phyloP scores from a whole-genome alignment of 1,284 basidiomycete genomes.

The Phylloporus gajari region DNA sequence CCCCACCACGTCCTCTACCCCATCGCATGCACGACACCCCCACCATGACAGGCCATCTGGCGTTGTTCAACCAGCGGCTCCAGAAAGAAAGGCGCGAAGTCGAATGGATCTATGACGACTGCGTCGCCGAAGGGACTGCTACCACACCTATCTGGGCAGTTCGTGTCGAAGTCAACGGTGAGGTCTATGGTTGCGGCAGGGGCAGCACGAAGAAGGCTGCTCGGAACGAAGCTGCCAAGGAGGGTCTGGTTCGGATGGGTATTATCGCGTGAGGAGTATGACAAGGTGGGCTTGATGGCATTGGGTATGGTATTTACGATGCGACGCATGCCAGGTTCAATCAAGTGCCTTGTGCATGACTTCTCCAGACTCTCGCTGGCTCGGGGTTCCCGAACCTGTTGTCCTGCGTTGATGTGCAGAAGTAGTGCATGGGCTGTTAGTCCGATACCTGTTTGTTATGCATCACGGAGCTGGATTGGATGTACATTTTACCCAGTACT shows the following conservation, averaged over 20 bases:
- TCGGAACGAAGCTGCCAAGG: conserved; percentile 74
- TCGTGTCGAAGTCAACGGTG: conserved; percentile 67
- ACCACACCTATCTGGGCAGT: conserved; percentile 81
- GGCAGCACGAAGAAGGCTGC: conserved; percentile 81
- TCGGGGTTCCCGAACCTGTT: conserved; percentile 36
- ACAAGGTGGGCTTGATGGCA: conserved; percentile 13
- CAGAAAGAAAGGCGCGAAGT: conserved; percentile 65
- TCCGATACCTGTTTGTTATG: no score
- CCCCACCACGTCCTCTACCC: no score
- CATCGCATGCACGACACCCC: neutral
- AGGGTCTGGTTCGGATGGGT: conserved; percentile 62
- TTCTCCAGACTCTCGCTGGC: conserved; percentile 68
- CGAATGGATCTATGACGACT: conserved; percentile 74
- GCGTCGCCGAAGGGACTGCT: conserved; percentile 55
- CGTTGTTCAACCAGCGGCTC: conserved; percentile 47
- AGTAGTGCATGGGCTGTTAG: conserved; percentile 53
- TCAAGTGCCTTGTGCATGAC: conserved; percentile 52
- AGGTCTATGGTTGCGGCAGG: conserved; percentile 65
- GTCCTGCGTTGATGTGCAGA: conserved; percentile 65
- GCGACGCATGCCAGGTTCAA: neutral
- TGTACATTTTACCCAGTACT: neutral
- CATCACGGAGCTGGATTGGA: neutral
- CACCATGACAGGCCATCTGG: neutral
- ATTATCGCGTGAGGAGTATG: conserved; percentile 48
- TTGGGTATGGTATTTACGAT: neutral